Percentiles rank a stretch among this genome's conserved stretches.
phyloP scores from a whole-genome alignment of 2,329 filamentous ascomycete species.

The Diaporthe sp. region DNA sequence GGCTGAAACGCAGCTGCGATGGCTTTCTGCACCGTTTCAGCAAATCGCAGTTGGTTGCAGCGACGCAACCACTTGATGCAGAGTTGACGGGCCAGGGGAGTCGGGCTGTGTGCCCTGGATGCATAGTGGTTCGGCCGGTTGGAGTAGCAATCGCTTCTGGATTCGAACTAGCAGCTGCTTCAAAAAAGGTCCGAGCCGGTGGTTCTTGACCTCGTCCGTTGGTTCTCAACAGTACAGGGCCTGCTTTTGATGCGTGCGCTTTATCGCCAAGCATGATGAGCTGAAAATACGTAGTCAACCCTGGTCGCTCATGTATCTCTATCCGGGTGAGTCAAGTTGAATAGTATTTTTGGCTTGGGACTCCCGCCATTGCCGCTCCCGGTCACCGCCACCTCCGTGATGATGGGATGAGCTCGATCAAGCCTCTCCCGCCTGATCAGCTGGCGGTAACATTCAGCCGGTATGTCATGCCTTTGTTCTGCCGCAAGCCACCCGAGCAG shows the following conservation, averaged over 20 bases:
- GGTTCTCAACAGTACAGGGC: neutral
- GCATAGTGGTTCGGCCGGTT: conserved; percentile 10
- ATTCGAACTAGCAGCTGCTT: conserved; percentile 21
- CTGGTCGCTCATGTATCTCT: neutral
- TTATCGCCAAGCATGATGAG: conserved; percentile 12
- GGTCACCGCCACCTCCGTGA: conserved; percentile 20
- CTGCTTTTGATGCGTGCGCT: neutral
- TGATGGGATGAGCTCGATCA: neutral
- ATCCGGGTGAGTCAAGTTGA: neutral
- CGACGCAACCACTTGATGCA: conserved; percentile 15
- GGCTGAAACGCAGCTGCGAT: conserved; percentile 15
- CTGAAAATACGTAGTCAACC: neutral
- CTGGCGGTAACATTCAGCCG: neutral
- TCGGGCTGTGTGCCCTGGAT: neutral
- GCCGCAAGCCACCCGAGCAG: neutral
- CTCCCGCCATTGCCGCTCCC: neutral
- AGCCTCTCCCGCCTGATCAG: neutral
- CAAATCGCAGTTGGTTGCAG: neutral
- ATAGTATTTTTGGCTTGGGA: neutral
- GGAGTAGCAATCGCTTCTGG: conserved; percentile 14
- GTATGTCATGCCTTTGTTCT: conserved; percentile 4
- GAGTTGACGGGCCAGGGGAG: conserved; percentile 4
- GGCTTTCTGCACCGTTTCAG: conserved; percentile 6
- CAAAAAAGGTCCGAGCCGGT: conserved; percentile 15
- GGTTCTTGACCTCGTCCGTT: neutral